Evolutionary conservation across 192 early-diverging fungal species (phyloP), one percentile per base, ranked within the genome.

Genomic region (Coemansia sp.): DNA sequence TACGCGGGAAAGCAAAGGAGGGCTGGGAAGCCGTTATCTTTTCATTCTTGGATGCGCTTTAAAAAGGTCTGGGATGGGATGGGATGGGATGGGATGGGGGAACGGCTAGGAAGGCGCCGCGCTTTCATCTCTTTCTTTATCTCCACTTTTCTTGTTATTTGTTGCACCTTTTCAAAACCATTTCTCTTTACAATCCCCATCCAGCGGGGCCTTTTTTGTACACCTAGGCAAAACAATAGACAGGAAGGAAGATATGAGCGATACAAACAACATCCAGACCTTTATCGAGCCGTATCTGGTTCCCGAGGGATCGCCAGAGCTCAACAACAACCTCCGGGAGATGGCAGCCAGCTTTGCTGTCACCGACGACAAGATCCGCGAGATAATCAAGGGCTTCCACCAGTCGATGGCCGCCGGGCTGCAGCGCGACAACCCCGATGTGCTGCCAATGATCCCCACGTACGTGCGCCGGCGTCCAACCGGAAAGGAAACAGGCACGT

Each of bases 391-490:
- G 27, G 85, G 85, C 57, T 84, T 89, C 68, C 75, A 84, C 56
- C 38, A 69, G 48, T 84, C 85, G 57, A 89, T 91, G 87, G 54
- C 68, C 15, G 85, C 85, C 33, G 90, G 90, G 22, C 80, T 91
- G 15, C 63, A 79, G 41, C 65, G 70, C 22, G 79, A 84, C 59
- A 74, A 84, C 57, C 67, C 79, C 17, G 86, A 78, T 52, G 75
- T 81, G 6, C 27, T 92, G 30, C 82, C 88, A 40, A 95, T 95
- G 95, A 90, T 98, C 72, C 90, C 96, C 11, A 94, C 94, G 19
- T 96, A 85, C 74, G 94, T 98, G 55, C 76, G 82, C 40, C 81
- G 85, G n/a, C 75, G 87, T 0, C 93, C 94, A 4, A 89, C 87
- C 30, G 96, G 96, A 27, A 81, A 86, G 78, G 95, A 97, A 72